phyloP scores from a whole-genome alignment of 352 stramenopile species.

The Pythium monospermum region DNA sequence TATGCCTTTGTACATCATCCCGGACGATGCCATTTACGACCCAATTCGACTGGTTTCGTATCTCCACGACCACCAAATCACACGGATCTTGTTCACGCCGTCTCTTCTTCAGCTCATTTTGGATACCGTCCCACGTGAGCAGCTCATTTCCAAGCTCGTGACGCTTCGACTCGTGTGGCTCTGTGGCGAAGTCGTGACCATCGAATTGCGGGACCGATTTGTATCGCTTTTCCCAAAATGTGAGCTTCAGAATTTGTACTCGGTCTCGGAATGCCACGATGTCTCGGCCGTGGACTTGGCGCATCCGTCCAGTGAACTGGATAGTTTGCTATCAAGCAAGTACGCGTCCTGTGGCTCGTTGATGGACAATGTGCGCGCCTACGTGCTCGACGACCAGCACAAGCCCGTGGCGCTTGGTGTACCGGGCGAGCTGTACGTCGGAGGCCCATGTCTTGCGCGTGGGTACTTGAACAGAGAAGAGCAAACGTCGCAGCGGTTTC shows the following conservation, averaged over 20 bases:
- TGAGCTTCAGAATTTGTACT: slow-evolving; percentile 92
- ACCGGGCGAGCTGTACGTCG: slow-evolving; percentile 81
- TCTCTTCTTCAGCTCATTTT: slow-evolving; percentile 87
- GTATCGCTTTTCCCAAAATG: slow-evolving; percentile 78
- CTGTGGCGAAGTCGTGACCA: slow-evolving; percentile 91
- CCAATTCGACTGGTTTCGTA: slow-evolving; percentile 76
- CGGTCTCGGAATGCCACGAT: slow-evolving; percentile 92
- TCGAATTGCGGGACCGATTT: slow-evolving; percentile 85
- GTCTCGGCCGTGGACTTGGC: slow-evolving; percentile 80
- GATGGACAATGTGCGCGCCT: slow-evolving; percentile 78
- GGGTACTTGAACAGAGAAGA: slow-evolving; percentile 80
- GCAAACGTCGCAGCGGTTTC: slow-evolving; percentile 73
- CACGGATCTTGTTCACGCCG: slow-evolving; percentile 92
- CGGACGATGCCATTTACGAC: slow-evolving; percentile 91
- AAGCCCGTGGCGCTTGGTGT: slow-evolving; percentile 60
- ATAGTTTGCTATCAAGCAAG: slow-evolving; percentile 73
- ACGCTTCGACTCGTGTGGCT: slow-evolving; percentile 87
- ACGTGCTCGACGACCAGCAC: slow-evolving; percentile 74
- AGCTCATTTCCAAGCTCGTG: slow-evolving; percentile 50
- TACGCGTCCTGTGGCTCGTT: slow-evolving; percentile 85
- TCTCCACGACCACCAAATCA: slow-evolving; percentile 73
- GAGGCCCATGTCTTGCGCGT: slow-evolving; percentile 78
- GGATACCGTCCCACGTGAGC: slow-evolving; percentile 51
- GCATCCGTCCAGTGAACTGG: slow-evolving; percentile 63
- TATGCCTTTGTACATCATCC: slow-evolving; percentile 88